Base-by-base conservation (phyloP, 2,329 filamentous ascomycete species). In the Nemania serpens region DNA sequence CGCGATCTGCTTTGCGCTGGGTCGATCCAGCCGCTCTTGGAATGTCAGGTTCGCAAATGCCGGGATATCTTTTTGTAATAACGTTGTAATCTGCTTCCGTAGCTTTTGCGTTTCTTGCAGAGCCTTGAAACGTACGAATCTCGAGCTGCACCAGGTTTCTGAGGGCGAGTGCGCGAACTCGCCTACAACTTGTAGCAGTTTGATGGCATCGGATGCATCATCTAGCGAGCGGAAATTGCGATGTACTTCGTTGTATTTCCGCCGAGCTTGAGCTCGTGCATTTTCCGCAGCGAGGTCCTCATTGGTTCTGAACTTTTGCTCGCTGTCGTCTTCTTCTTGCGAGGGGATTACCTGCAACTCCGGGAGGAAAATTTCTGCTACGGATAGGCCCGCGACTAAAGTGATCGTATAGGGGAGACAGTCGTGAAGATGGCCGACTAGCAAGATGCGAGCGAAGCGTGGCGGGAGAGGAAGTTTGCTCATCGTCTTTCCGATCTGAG, bases 401-500 rank as follows among this genome's bases (percentile, higher is more conserved):
- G 93, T 91, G 61, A 98, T 89, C 3, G 93, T 91, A 71, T 96
- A 94, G 0, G 89, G 89, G 51, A 96, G 82, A 64, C 95, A 93
- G 61, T 88, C 86, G 71, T 96, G 89, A 25, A 91, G 83, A 71
- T 96, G 88, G 0, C 93, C 94, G 49, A 97, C 88, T 9, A 96
- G 81, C n/a, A 99, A 79, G 76, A 98, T 98, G 56, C 94, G 91
- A 7, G 93, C 88, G 72, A 96, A 97, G 1, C 95, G 87, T 17
- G 95, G 96, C 29, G 91, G 92, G 13, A 99, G 82, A 2, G 95
- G 95, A 73, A 97, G 98, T 22, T 91, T 83, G 5, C 93, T 91
- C 78, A 99, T 89, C 54, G 92, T 90, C 37, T 85, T 85, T 17
- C 95, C 95, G 25, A 91, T 81, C 41, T 86, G 83, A 0, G 94